Evolutionary conservation across 208 protist species (phyloP).

Genomic region (Vickermania spadyakhi): DNA sequence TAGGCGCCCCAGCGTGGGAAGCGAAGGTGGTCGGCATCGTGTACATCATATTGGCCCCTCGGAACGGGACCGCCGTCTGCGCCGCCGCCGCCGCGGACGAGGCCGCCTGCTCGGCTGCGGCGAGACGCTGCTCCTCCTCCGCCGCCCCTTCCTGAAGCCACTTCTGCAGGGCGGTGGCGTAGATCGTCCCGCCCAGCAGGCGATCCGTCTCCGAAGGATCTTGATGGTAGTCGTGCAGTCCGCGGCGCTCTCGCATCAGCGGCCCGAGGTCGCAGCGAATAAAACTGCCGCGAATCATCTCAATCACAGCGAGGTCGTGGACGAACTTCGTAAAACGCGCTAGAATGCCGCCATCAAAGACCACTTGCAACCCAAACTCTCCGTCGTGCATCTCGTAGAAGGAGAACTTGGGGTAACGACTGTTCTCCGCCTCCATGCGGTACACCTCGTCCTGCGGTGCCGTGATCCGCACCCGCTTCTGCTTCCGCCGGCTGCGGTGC

Average conservation of each 20-base stretch:
- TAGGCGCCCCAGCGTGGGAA: background rate
- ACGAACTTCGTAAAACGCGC: slow-evolving; percentile 69
- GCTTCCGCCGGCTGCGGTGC: slow-evolving; percentile 21
- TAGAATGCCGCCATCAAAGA: slow-evolving; percentile 50
- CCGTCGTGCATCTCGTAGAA: slow-evolving; percentile 31
- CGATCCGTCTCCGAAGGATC: slow-evolving; percentile 52
- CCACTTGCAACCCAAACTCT: slow-evolving; percentile 51
- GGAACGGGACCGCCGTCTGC: background rate
- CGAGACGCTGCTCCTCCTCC: slow-evolving; percentile 20
- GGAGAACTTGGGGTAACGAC: slow-evolving; percentile 14
- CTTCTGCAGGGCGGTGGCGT: slow-evolving; percentile 24
- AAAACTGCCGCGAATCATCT: slow-evolving; percentile 58
- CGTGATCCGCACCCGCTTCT: slow-evolving; percentile 5
- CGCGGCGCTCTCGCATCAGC: slow-evolving; percentile 65
- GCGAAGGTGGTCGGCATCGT: background rate
- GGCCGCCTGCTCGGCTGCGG: background rate
- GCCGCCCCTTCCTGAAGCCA: slow-evolving; percentile 41
- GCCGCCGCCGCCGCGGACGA: slow-evolving; percentile 5
- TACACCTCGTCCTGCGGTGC: slow-evolving; percentile 49
- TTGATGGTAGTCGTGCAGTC: slow-evolving; percentile 41
- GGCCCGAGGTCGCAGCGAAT: slow-evolving; percentile 69
- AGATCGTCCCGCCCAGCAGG: slow-evolving; percentile 37
- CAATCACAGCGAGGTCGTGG: slow-evolving; percentile 50
- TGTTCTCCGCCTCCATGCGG: slow-evolving; percentile 16
- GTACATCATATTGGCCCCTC: background rate